A percentile compares a stretch with the other conserved stretches of the same genome.
Conservation (phyloP, 2,329 filamentous ascomycete genomes). For the Colletotrichum euphorbiae region DNA sequence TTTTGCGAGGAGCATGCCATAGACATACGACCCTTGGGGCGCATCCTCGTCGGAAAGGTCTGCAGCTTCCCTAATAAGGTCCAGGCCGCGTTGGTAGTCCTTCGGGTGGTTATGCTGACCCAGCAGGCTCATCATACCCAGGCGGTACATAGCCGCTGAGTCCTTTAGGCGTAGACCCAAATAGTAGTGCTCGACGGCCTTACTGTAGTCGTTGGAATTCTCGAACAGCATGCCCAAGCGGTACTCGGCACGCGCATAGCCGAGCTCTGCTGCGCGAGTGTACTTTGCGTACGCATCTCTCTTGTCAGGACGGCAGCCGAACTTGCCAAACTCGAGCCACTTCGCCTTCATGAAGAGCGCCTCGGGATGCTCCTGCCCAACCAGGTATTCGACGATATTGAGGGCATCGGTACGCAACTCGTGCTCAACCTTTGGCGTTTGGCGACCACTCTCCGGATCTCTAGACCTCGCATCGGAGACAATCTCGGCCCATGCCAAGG, state of each 20-base stretch:
- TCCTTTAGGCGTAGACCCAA: constrained; percentile 83
- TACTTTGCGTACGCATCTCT: constrained; percentile 94
- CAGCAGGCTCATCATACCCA: constrained; percentile 97
- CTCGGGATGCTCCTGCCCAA: constrained; percentile 91
- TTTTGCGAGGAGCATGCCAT: constrained; percentile 91
- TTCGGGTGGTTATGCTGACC: constrained; percentile 92
- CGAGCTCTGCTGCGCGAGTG: constrained; percentile 84
- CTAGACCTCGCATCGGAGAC: constrained; percentile 81
- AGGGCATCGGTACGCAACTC: constrained; percentile 88
- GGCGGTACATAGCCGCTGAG: constrained; percentile 85
- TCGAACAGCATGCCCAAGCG: constrained; percentile 99
- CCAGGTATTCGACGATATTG: constrained; percentile 90
- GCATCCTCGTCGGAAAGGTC: constrained; percentile 94
- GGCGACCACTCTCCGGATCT: constrained; percentile 62
- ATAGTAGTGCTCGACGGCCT: constrained; percentile 92
- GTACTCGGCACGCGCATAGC: constrained; percentile 91
- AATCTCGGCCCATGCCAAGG: constrained; percentile 88
- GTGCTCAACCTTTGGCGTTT: constrained; percentile 89
- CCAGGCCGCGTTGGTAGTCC: constrained; percentile 81
- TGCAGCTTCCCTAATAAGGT: constrained; percentile 85
- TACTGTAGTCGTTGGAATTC: constrained; percentile 90
- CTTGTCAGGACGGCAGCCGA: constrained; percentile 89
- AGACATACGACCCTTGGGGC: constrained; percentile 93
- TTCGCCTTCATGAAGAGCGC: constrained; percentile 95
- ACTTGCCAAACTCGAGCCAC: constrained; percentile 98